Evolutionary conservation across 2,329 filamentous ascomycete species (phyloP).

Genomic region (Periglandula ipomoeae): DNA sequence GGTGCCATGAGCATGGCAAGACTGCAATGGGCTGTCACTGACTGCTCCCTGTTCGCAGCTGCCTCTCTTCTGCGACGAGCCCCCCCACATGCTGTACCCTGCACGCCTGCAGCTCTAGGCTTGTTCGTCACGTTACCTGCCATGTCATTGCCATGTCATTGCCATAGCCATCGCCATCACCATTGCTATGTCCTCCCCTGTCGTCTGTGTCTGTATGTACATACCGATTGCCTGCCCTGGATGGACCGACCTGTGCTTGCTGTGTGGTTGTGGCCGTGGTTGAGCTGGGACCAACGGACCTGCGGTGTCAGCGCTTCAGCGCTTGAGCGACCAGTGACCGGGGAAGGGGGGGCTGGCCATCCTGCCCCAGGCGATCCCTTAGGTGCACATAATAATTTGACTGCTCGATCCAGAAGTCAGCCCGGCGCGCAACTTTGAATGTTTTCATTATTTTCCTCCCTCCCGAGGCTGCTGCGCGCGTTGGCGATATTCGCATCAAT

Average conservation of each 20-base stretch:
- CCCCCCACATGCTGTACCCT: constrained; percentile 2
- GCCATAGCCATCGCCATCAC: too few species aligned
- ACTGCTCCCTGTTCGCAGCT: constrained; percentile 2
- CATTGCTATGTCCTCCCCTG: too few species aligned
- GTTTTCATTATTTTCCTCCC: neutral
- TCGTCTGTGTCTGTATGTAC: too few species aligned
- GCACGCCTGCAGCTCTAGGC: constrained; percentile 1
- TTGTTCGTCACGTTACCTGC: constrained; percentile 5
- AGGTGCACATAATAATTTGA: neutral
- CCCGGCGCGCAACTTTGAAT: neutral
- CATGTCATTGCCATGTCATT: neutral
- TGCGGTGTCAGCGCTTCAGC: neutral
- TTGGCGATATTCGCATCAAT: neutral
- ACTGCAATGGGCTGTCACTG: neutral
- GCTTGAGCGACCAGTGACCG: constrained; percentile 1
- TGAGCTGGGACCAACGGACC: neutral
- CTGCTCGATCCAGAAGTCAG: neutral
- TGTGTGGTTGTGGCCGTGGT: too few species aligned
- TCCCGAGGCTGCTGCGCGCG: neutral
- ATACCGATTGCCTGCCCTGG: neutral
- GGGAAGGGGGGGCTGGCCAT: neutral
- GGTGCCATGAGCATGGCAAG: too few species aligned
- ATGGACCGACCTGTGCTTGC: neutral
- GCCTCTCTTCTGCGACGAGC: neutral
- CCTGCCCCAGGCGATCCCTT: neutral